Percentiles rank a stretch among this genome's conserved stretches.
Evolutionary conservation across 305 asterid species (phyloP).

Genomic region (Solanum aculeatissimum): DNA sequence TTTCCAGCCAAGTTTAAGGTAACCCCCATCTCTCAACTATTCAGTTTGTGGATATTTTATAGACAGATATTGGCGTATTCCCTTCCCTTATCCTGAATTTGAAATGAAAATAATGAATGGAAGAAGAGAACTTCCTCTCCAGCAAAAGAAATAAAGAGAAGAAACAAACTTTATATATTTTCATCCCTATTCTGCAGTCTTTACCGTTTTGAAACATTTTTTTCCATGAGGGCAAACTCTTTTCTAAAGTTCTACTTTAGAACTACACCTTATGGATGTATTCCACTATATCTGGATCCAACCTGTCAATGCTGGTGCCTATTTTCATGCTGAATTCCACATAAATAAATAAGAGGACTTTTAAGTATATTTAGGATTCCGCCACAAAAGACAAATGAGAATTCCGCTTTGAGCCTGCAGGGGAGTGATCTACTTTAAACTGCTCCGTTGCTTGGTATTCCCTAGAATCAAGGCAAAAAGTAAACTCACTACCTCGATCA

Average conservation of each 20-base stretch:
- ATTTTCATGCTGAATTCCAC: neutral
- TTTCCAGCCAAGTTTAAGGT: conserved; percentile 14
- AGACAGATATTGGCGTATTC: neutral
- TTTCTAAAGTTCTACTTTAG: neutral
- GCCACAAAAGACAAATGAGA: neutral
- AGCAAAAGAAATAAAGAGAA: neutral
- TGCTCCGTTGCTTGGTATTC: neutral
- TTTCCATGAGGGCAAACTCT: neutral
- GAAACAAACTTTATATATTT: neutral
- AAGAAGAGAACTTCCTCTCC: neutral
- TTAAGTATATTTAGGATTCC: neutral
- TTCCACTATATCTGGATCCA: neutral
- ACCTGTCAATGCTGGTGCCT: neutral
- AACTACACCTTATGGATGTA: neutral
- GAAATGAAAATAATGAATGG: neutral
- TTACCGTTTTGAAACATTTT: neutral
- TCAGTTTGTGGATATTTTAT: neutral
- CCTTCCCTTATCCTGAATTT: neutral
- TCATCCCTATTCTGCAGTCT: neutral
- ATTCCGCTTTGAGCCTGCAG: neutral
- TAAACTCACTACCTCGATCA: neutral
- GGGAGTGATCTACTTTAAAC: neutral
- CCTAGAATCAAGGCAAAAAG: neutral
- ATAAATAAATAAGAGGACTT: neutral
- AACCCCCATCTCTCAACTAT: neutral